phyloP scores from a whole-genome alignment of 1,139 yeast species.

The Starmera stellimalicola region DNA sequence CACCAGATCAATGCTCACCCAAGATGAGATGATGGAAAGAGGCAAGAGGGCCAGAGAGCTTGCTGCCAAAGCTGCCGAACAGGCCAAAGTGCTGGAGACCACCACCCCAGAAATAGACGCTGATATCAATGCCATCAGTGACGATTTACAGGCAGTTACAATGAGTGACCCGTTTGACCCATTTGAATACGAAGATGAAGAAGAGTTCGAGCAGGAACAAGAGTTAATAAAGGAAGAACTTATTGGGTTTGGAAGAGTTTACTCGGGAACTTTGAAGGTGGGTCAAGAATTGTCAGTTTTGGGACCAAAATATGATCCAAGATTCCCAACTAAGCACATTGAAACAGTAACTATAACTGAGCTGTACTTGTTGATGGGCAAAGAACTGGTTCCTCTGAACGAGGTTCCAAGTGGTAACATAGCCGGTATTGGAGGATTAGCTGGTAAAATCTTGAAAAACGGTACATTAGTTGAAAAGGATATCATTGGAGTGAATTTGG shows the following conservation, averaged over 20 bases:
- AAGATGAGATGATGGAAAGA: slow-evolving; percentile 59
- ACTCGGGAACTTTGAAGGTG: slow-evolving; percentile 67
- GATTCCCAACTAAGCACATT: slow-evolving; percentile 51
- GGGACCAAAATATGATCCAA: slow-evolving; percentile 84
- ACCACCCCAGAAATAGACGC: slow-evolving; percentile 11
- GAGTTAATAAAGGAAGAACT: slow-evolving; percentile 50
- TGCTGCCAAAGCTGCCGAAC: slow-evolving; percentile 62
- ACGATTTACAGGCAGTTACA: slow-evolving; percentile 6
- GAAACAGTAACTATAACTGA: slow-evolving; percentile 48
- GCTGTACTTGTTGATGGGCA: slow-evolving; percentile 82
- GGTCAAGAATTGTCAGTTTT: slow-evolving; percentile 71
- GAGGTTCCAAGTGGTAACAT: slow-evolving; percentile 92
- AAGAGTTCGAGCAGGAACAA: slow-evolving; percentile 35
- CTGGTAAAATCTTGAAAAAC: slow-evolving; percentile 69
- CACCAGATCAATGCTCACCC: slow-evolving; percentile 27
- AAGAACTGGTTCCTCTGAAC: slow-evolving; percentile 69
- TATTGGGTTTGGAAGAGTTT: slow-evolving; percentile 83
- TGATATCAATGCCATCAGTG: slow-evolving; percentile 9
- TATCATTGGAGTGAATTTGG: slow-evolving; percentile 54
- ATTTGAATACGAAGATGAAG: slow-evolving; percentile 27
- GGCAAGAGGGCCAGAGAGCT: slow-evolving; percentile 61
- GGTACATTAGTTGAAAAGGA: slow-evolving; percentile 62
- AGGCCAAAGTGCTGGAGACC: slow-evolving; percentile 30
- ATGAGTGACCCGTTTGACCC: slow-evolving; percentile 20
- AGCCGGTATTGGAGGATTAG: slow-evolving; percentile 90